Percentiles rank a stretch among this genome's conserved stretches.
Evolutionary conservation across 306 rosid species (phyloP).

Genomic region (Trifolium dubium): DNA sequence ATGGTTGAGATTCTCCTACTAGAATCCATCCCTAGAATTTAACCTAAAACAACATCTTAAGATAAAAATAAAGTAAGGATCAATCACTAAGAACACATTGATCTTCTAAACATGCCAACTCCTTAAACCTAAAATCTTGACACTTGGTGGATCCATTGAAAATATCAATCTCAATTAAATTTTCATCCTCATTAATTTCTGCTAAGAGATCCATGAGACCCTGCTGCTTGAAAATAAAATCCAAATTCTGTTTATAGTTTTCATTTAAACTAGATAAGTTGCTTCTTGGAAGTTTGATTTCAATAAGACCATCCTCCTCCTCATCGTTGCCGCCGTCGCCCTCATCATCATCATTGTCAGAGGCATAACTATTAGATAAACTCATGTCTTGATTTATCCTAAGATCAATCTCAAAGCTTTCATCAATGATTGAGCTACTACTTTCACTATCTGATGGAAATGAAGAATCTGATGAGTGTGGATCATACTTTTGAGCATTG

Average conservation of each 20-base stretch:
- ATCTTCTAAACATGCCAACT: conserved; percentile 40
- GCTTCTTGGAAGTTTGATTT: conserved; percentile 57
- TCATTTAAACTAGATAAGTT: conserved; percentile 40
- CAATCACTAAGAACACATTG: conserved; percentile 37
- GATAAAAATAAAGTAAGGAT: conserved; percentile 20
- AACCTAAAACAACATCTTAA: conserved; percentile 24
- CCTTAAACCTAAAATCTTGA: conserved; percentile 52
- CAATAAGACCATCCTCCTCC: conserved; percentile 64
- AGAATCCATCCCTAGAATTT: not conserved
- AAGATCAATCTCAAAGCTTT: conserved; percentile 42
- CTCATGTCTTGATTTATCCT: conserved; percentile 24
- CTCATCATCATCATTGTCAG: conserved; percentile 4
- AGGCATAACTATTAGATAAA: not conserved
- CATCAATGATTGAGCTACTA: not conserved
- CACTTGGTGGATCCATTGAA: conserved; percentile 55
- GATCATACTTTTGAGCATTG: not conserved
- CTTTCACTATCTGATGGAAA: not conserved
- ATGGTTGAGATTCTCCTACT: no score
- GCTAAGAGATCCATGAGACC: conserved; percentile 57
- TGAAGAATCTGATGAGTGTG: not conserved
- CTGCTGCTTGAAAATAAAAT: conserved; percentile 49
- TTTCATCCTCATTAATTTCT: conserved; percentile 71
- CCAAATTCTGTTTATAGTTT: conserved; percentile 44
- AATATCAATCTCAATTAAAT: conserved; percentile 75
- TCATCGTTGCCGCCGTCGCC: conserved; percentile 24